A percentile compares a stretch with the other conserved stretches of the same genome.
Evolutionary conservation across 208 protist genomes (phyloP).

Genomic region (Trypanosoma scelopori): DNA sequence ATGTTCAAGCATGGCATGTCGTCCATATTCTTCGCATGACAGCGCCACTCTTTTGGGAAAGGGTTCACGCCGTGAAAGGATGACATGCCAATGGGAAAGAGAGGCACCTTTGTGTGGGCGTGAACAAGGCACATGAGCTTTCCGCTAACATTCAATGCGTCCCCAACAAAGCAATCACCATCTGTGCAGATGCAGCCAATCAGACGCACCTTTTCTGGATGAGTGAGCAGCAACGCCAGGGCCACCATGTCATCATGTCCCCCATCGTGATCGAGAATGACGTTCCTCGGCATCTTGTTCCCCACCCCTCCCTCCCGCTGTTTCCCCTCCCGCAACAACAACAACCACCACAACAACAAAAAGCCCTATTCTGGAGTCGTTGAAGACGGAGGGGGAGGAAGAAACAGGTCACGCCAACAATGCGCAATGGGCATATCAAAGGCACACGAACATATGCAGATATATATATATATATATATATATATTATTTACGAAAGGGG

Average conservation of each 20-base stretch:
- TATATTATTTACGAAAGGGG: too few species aligned
- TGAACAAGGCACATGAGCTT: conserved; percentile 83
- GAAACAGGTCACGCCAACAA: too few species aligned
- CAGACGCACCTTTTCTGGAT: conserved; percentile 71
- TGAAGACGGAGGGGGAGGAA: conserved; percentile 10
- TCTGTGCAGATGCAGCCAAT: conserved; percentile 83
- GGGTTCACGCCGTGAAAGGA: conserved; percentile 80
- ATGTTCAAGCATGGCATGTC: conserved; percentile 84
- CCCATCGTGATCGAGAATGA: conserved; percentile 89
- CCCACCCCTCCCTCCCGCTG: too few species aligned
- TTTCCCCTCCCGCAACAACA: too few species aligned
- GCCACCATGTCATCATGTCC: conserved; percentile 86
- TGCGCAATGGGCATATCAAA: too few species aligned
- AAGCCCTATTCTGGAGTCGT: not conserved
- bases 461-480: too few species aligned
- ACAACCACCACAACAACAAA: too few species aligned
- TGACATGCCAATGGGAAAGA: conserved; percentile 76
- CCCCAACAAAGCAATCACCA: conserved; percentile 80
- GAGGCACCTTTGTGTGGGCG: conserved; percentile 29
- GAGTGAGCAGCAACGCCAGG: conserved; percentile 66
- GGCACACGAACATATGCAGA: too few species aligned
- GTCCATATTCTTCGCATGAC: conserved; percentile 81
- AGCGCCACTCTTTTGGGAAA: conserved; percentile 83
- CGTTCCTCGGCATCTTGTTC: conserved; percentile 38
- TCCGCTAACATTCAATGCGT: conserved; percentile 70